Conservation (phyloP, 108 stramenopile genomes). For the Nitzschia sp. region DNA sequence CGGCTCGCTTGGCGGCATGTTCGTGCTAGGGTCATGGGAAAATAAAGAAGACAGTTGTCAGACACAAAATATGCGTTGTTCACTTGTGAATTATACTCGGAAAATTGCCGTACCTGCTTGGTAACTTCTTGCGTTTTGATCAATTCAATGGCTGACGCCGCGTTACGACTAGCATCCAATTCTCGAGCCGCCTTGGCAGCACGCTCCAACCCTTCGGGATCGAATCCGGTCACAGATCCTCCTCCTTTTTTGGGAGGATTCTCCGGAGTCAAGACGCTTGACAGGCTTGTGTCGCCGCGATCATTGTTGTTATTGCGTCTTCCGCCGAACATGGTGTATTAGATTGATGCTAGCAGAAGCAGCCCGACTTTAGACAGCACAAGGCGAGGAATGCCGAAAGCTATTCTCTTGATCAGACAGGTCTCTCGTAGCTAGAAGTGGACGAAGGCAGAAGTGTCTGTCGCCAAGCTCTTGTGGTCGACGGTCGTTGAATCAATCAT, state of each 20-base stretch:
- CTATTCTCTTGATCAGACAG: too few species aligned
- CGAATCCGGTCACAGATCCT: conserved; percentile 81
- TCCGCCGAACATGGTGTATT: conserved; percentile 32
- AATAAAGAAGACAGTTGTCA: background rate
- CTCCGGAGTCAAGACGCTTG: conserved; percentile 77
- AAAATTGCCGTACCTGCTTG: conserved; percentile 82
- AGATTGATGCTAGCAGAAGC: too few species aligned
- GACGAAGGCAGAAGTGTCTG: too few species aligned
- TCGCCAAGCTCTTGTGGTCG: too few species aligned
- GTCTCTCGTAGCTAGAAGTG: too few species aligned
- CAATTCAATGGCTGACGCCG: conserved; percentile 84
- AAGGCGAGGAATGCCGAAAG: too few species aligned
- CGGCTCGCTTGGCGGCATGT: conserved; percentile 80
- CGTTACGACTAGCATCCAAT: conserved; percentile 79
- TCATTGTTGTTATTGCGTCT: conserved; percentile 62
- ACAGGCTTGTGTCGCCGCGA: conserved; percentile 62
- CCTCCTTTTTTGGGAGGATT: conserved; percentile 67
- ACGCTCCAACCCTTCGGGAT: conserved; percentile 93
- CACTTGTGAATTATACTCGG: too few species aligned
- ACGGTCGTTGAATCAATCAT: too few species aligned
- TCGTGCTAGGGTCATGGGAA: conserved; percentile 58
- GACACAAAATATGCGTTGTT: background rate
- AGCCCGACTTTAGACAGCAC: too few species aligned
- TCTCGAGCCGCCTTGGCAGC: conserved; percentile 93
- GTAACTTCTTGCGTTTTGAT: conserved; percentile 94